Conservation (phyloP, 495 filamentous ascomycete species). For the Thermothielavioides terrestris region DNA sequence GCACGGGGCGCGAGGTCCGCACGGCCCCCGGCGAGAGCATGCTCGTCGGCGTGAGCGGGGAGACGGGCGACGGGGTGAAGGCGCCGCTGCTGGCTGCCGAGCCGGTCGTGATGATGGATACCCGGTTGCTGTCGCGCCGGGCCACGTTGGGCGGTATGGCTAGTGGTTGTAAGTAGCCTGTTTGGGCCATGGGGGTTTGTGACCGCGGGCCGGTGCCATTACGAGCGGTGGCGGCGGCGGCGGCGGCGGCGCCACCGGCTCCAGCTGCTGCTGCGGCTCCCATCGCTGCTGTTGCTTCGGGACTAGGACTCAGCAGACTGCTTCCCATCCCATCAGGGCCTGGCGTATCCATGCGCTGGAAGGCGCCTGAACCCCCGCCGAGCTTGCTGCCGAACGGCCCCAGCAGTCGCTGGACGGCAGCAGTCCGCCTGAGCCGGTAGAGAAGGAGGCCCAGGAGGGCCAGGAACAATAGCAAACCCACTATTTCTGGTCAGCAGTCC, state of each 20-base stretch:
- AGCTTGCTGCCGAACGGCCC: background rate
- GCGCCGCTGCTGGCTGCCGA: slow-evolving; percentile 1
- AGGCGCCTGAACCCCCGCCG: background rate
- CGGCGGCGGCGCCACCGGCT: background rate
- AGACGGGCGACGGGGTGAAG: slow-evolving; percentile 9
- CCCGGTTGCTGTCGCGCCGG: background rate
- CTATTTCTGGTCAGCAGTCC: background rate
- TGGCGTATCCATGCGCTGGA: background rate
- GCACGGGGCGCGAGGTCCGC: background rate
- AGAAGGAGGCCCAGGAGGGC: slow-evolving; percentile 9
- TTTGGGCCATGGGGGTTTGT: slow-evolving; percentile 8
- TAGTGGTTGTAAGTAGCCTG: background rate
- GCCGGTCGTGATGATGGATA: slow-evolving; percentile 2
- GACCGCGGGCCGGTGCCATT: background rate
- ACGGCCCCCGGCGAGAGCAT: background rate
- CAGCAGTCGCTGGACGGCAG: slow-evolving; percentile 6
- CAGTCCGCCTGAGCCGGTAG: slow-evolving; percentile 3
- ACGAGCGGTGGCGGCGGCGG: background rate
- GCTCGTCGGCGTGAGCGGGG: background rate
- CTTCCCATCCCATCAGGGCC: slow-evolving; percentile 6
- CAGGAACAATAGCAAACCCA: slow-evolving; percentile 6
- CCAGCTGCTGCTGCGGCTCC: background rate
- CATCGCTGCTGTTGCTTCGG: background rate
- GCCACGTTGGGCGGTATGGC: background rate
- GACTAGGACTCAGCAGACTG: background rate